Percentiles rank a stretch among this genome's conserved stretches.
Evolutionary conservation across 306 rosid genomes (phyloP).

Genomic region (Dryas octopetala): DNA sequence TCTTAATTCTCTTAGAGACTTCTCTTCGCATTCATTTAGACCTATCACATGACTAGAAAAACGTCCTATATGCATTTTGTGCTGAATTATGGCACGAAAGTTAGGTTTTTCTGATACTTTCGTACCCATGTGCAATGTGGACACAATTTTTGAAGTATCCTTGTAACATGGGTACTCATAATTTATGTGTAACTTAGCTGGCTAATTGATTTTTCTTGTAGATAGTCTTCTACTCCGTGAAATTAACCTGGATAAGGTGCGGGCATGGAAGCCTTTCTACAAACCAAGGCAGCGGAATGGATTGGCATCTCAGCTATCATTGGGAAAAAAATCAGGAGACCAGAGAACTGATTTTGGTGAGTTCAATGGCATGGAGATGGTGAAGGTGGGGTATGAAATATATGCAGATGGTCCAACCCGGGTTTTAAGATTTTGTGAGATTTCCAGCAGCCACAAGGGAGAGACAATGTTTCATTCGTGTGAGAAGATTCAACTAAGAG

Average conservation of each 20-base stretch:
- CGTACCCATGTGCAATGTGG: neutral
- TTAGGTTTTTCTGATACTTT: neutral
- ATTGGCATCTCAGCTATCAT: constrained; percentile 48
- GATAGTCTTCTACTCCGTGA: constrained; percentile 67
- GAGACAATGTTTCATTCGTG: constrained; percentile 40
- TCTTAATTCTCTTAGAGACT: neutral
- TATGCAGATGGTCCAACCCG: constrained; percentile 97
- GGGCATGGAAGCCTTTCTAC: constrained; percentile 74
- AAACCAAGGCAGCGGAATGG: constrained; percentile 55
- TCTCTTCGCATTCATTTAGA: constrained; percentile 13
- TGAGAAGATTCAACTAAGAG: constrained; percentile 66
- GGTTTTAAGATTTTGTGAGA: constrained; percentile 75
- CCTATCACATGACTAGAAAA: neutral
- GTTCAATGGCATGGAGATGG: constrained; percentile 46
- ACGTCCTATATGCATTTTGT: neutral
- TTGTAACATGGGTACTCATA: neutral
- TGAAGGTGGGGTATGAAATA: constrained; percentile 76
- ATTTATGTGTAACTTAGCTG: constrained; percentile 17
- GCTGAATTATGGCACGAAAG: neutral
- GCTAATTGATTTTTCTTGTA: constrained; percentile 40
- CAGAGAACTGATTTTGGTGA: constrained; percentile 30
- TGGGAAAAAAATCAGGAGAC: constrained; percentile 44
- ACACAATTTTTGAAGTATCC: constrained; percentile 5
- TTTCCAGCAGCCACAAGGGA: constrained; percentile 54
- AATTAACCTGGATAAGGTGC: constrained; percentile 90